A percentile compares a stretch with the other conserved stretches of the same genome.
Evolutionary conservation across 768 basidiomycete genomes (phyloP).

Genomic region (Lactifluus piperatus): DNA sequence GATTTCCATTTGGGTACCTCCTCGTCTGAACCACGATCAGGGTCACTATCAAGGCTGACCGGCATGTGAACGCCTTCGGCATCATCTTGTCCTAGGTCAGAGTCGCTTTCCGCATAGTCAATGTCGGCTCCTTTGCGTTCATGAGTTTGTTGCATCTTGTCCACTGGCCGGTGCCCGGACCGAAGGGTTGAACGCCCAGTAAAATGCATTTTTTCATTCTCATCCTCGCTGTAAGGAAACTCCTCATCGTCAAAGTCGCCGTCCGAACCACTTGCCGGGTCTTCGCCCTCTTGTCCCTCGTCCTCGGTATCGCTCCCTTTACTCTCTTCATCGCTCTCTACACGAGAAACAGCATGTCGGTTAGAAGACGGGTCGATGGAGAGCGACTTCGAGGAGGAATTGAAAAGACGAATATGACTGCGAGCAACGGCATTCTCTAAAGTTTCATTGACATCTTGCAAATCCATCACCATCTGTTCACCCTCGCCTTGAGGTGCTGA

Average conservation of each 20-base stretch:
- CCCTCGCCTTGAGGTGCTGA: slow-evolving; percentile 83
- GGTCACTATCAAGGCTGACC: slow-evolving; percentile 41
- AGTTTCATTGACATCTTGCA: slow-evolving; percentile 79
- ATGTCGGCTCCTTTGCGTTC: slow-evolving; percentile 36
- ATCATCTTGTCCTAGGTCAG: slow-evolving; percentile 51
- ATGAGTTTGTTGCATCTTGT: slow-evolving; percentile 25
- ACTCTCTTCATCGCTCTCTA: slow-evolving; percentile 25
- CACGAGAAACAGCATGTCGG: slow-evolving; percentile 6
- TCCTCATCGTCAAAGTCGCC: slow-evolving; percentile 27
- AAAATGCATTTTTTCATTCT: slow-evolving; percentile 8
- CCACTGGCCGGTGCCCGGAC: slow-evolving; percentile 12
- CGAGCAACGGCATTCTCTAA: slow-evolving; percentile 76
- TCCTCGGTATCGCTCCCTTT: slow-evolving; percentile 23
- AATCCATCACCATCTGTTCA: slow-evolving; percentile 94
- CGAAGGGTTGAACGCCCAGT: slow-evolving; percentile 20
- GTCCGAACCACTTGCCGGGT: slow-evolving; percentile 22
- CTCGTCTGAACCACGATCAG: slow-evolving; percentile 37
- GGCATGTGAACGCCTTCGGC: slow-evolving; percentile 32
- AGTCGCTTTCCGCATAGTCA: slow-evolving; percentile 73
- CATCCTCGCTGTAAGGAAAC: slow-evolving; percentile 22
- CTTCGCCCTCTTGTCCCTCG: slow-evolving; percentile 25
- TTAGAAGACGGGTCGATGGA: slow-evolving; percentile 31
- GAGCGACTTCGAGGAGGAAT: slow-evolving; percentile 67
- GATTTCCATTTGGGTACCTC: slow-evolving; percentile 67
- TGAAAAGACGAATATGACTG: slow-evolving; percentile 78